phyloP scores from a whole-genome alignment of 352 stramenopile genomes.

The Phytophthora fragariaefolia region DNA sequence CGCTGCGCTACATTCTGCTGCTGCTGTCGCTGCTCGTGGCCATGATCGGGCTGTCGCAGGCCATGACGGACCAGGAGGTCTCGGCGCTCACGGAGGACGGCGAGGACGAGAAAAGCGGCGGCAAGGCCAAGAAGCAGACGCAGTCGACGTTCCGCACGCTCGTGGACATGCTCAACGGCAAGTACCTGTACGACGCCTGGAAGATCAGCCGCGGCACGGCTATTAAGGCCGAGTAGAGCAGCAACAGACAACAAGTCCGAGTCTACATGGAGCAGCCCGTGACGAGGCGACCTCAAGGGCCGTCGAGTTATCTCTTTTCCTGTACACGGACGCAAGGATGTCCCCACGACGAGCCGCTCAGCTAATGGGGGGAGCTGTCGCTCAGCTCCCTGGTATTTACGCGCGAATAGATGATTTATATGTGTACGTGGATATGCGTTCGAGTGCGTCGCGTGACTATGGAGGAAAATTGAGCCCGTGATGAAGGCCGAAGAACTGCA shows the following conservation, averaged over 20 bases:
- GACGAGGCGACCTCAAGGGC: neutral
- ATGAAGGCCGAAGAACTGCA: neutral
- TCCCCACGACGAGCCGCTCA: neutral
- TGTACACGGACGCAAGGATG: constrained; percentile 9
- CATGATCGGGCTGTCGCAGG: constrained; percentile 84
- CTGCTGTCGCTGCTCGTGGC: constrained; percentile 85
- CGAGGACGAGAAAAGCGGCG: constrained; percentile 63
- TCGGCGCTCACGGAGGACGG: constrained; percentile 59
- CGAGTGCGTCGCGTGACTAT: constrained; percentile 17
- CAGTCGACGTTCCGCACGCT: constrained; percentile 77
- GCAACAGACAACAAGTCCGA: neutral
- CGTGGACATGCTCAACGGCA: constrained; percentile 88
- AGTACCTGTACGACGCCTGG: constrained; percentile 88
- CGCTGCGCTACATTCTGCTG: constrained; percentile 87
- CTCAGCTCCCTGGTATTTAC: constrained; percentile 2
- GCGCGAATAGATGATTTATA: constrained; percentile 30
- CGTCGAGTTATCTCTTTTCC: too few species aligned
- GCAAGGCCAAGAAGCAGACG: constrained; percentile 48
- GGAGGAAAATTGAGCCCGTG: neutral
- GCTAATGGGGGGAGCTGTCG: neutral
- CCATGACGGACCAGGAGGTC: constrained; percentile 76
- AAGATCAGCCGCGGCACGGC: constrained; percentile 56
- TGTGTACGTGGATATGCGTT: constrained; percentile 26
- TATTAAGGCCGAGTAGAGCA: constrained; percentile 61
- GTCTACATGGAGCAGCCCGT: neutral